Base-by-base conservation (phyloP, 2,329 filamentous ascomycete species). In the Chaetomium olivaceum region DNA sequence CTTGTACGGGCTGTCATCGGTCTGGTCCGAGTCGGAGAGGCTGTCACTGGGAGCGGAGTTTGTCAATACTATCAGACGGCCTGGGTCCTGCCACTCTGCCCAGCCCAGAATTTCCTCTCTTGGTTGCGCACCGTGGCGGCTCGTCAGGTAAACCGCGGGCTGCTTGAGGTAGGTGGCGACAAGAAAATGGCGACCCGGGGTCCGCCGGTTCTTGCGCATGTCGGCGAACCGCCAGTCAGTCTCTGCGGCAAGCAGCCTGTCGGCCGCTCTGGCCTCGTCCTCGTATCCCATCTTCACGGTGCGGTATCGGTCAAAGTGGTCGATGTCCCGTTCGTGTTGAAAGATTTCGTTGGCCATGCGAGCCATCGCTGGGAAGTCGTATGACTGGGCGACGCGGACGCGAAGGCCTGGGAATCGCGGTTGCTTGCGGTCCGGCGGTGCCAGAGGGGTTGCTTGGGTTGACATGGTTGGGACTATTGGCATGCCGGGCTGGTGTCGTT, bases 71-170 rank as follows among this genome's bases (percentile, higher is more conserved):
- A 33, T 6, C 21, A n/a, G 19, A 25, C 19, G 16, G 25, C 12
- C 12, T 0, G 63, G 63, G 14, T 61, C 63, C 23, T 64, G 63
- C 51, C 51, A 64, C 43, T 64, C 63, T 11, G 63, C 63, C 63
- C 63, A 64, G 12, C 58, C 63, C n/a, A 64, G 52, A 8, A 64
- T 51, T 21, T 29, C 63, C 52, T 64, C 63, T 52, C 12, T 64
- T 16, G 51, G 9, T 6, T 16, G 19, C 25, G 36, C n/a, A 2
- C 19, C 51, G 2, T 57, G 21, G 39, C 19, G 48, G n/a, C 16
- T 39, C 2, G 31, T 39, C 50, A 64, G 27, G n/a, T 56, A 64
- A 4, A 14, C 39, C 6, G 39, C 58, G 9, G 63, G 43, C 23
- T 57, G 19, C 12, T 50, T 36, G 27, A 61, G 5, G 43, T 51